Evolutionary conservation across 805 yeast species (phyloP).

Genomic region (Middelhovenomyces tepae): DNA sequence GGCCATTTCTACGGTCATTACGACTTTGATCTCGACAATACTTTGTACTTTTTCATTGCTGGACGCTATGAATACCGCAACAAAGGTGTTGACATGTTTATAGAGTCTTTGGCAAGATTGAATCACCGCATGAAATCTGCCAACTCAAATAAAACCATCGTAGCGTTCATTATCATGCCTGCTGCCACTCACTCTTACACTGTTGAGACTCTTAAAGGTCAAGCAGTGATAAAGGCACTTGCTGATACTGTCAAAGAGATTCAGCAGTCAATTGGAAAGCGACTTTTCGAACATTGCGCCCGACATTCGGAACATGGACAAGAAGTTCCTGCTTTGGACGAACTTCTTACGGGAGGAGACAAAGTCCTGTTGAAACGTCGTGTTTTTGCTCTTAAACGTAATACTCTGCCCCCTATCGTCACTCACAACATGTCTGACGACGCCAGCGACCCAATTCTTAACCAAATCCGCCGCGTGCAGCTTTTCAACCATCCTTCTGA

Average conservation of each 20-base stretch:
- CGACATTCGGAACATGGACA: constrained; percentile 43
- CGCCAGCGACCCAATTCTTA: constrained; percentile 79
- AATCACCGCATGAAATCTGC: constrained; percentile 76
- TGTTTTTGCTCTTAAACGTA: constrained; percentile 85
- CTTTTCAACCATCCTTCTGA: constrained; percentile 84
- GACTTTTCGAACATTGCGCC: constrained; percentile 86
- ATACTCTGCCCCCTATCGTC: constrained; percentile 85
- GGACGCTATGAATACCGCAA: constrained; percentile 96
- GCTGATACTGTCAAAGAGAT: constrained; percentile 85
- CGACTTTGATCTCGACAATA: constrained; percentile 89
- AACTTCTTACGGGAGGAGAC: constrained; percentile 77
- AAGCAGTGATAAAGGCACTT: constrained; percentile 87
- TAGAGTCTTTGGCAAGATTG: constrained; percentile 85
- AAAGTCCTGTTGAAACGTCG: constrained; percentile 83
- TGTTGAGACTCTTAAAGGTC: constrained; percentile 90
- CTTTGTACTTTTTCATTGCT: constrained; percentile 90
- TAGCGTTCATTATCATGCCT: constrained; percentile 97
- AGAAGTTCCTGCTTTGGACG: constrained; percentile 73
- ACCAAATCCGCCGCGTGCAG: constrained; percentile 85
- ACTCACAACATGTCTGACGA: constrained; percentile 97
- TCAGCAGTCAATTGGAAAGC: constrained; percentile 73
- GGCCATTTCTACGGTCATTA: constrained; percentile 97
- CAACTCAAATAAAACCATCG: constrained; percentile 85
- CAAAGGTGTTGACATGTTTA: constrained; percentile 92
- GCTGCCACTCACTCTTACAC: constrained; percentile 91